Evolutionary conservation across 1,139 yeast species (phyloP).

Genomic region (Scheffersomyces illinoinensis): DNA sequence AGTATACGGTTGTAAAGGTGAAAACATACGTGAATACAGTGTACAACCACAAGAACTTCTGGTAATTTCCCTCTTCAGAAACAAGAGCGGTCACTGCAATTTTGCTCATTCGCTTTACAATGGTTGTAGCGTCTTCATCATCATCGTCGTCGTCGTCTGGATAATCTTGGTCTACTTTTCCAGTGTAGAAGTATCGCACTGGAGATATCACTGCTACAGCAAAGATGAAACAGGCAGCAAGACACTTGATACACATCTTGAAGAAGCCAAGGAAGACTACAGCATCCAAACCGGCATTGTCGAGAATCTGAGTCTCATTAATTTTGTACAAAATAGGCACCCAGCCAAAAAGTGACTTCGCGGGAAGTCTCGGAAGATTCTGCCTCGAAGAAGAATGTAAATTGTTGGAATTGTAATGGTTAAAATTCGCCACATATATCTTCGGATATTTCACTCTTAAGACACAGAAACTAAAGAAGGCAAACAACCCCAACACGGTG

Average conservation of each 20-base stretch:
- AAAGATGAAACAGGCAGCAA: conserved; percentile 57
- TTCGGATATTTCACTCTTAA: conserved; percentile 68
- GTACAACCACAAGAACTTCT: conserved; percentile 46
- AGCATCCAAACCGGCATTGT: conserved; percentile 93
- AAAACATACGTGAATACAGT: conserved; percentile 85
- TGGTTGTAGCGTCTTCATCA: conserved; percentile 2
- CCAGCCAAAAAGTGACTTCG: conserved; percentile 72
- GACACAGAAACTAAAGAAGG: conserved; percentile 64
- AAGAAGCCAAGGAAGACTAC: conserved; percentile 82
- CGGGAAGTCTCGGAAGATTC: conserved; percentile 38
- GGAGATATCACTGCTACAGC: conserved; percentile 75
- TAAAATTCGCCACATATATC: conserved; percentile 63
- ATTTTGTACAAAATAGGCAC: conserved; percentile 62
- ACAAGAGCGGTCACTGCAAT: neutral
- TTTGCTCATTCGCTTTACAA: neutral
- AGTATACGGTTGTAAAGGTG: conserved; percentile 65
- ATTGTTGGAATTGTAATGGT: conserved; percentile 41
- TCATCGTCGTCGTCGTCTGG: conserved; percentile 45
- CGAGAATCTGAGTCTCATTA: conserved; percentile 74
- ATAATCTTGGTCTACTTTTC: conserved; percentile 56
- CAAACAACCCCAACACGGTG: conserved; percentile 58
- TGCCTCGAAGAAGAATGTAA: conserved; percentile 46
- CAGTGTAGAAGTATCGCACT: conserved; percentile 68
- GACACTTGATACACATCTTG: conserved; percentile 68
- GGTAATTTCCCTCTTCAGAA: conserved; percentile 12